phyloP scores from a whole-genome alignment of 768 basidiomycete genomes.

The Mycena polygramma region DNA sequence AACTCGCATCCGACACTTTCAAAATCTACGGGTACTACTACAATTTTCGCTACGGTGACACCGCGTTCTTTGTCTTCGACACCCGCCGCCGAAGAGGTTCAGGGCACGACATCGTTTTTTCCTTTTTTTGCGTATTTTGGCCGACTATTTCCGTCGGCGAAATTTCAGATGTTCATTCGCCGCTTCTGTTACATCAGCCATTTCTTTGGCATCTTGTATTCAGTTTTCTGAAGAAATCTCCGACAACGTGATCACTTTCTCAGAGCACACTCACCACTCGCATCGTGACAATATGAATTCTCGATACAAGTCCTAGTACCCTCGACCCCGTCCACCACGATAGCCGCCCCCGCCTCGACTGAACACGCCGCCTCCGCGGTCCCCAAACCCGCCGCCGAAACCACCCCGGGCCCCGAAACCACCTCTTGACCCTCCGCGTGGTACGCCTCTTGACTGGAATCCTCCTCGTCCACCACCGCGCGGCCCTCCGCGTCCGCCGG shows the following conservation, averaged over 20 bases:
- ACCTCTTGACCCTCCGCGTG: conserved; percentile 28
- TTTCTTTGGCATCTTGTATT: no score
- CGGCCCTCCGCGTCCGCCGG: conserved; percentile 50
- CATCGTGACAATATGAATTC: background rate
- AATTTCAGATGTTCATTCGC: no score
- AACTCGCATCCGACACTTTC: conserved; percentile 71
- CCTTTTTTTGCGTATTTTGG: no score
- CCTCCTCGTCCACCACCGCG: conserved; percentile 40
- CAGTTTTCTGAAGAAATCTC: background rate
- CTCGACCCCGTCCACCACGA: conserved; percentile 52
- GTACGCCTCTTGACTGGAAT: conserved; percentile 42
- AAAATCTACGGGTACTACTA: conserved; percentile 72
- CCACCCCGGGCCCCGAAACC: background rate
- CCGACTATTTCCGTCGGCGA: no score
- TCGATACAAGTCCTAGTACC: conserved; percentile 29
- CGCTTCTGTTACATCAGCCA: no score
- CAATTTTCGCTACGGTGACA: conserved; percentile 74
- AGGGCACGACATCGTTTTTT: no score
- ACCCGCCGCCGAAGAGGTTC: conserved; percentile 55
- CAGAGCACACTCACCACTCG: background rate
- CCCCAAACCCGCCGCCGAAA: conserved; percentile 40
- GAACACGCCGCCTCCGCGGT: conserved; percentile 57
- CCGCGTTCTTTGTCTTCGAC: conserved; percentile 85
- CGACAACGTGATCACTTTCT: conserved; percentile 27
- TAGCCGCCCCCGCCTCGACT: conserved; percentile 55